phyloP scores from a whole-genome alignment of 495 filamentous ascomycete genomes.

The Neurospora sp. region DNA sequence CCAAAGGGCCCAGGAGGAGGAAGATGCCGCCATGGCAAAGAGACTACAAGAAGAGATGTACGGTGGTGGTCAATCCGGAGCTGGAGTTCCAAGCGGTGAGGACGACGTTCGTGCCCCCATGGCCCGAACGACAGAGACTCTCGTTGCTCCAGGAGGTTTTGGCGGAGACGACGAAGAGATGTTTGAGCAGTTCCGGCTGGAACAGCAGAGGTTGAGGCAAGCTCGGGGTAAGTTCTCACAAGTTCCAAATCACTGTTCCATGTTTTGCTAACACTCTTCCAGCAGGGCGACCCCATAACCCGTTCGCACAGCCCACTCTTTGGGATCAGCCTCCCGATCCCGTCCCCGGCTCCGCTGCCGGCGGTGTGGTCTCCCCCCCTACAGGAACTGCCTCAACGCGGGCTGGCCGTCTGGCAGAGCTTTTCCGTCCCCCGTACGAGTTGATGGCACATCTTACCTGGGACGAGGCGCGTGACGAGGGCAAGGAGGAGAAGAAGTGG shows the following conservation, averaged over 20 bases:
- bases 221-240: conserved; percentile 26
- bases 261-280: neutral
- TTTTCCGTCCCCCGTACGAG: conserved; percentile 86
- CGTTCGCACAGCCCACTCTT: conserved; percentile 76
- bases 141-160: conserved; percentile 54
- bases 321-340: conserved; percentile 52
- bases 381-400: conserved; percentile 10
- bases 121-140: conserved; percentile 79
- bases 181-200: conserved; percentile 47
- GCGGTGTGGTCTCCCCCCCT: neutral
- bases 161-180: conserved; percentile 50
- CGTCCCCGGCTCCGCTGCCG: conserved; percentile 8
- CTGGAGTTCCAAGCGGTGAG: conserved; percentile 20
- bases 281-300: conserved; percentile 26
- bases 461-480: conserved; percentile 73
- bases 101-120: conserved; percentile 83
- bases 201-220: conserved; percentile 48
- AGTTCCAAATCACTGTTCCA: neutral
- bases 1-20: conserved; percentile 49
- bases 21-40: conserved; percentile 89
- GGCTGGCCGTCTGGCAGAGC: conserved; percentile 59
- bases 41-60: conserved; percentile 90
- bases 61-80: conserved; percentile 36
- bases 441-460: conserved; percentile 66
- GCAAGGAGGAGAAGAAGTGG: conserved; percentile 84